These are phyloP conservation scores for Pichia sp. DNA, from an alignment of 1,139 yeast species.

Conservation along the genomic window DNA sequence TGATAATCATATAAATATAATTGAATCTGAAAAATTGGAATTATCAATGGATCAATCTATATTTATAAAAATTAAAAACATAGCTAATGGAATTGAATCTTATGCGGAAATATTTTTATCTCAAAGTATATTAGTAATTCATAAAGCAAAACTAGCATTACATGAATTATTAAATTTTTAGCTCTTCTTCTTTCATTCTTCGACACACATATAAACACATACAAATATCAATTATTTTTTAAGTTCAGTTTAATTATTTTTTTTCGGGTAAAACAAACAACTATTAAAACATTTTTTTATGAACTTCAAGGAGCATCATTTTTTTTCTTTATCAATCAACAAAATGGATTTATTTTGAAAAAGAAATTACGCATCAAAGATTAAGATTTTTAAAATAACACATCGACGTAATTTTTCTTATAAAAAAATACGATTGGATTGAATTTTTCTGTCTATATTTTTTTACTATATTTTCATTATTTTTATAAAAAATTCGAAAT, in stretches of 20 bases:
- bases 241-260: no score
- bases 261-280: neutral
- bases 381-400: neutral
- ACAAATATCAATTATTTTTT: neutral
- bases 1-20: neutral
- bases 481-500: neutral
- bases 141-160: conserved; percentile 5
- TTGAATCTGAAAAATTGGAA: neutral
- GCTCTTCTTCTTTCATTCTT: neutral
- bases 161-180: conserved; percentile 1
- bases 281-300: neutral
- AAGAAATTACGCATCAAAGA: neutral
- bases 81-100: conserved; percentile 1
- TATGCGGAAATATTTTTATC: conserved; percentile 3
- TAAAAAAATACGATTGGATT: neutral
- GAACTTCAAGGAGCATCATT: neutral
- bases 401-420: neutral
- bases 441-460: neutral
- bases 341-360: neutral
- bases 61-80: neutral
- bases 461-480: neutral
- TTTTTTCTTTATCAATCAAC: neutral
- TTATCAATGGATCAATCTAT: neutral
- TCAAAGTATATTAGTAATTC: conserved; percentile 1
- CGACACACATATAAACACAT: neutral